A percentile compares a stretch with the other conserved stretches of the same genome.
phyloP scores from a whole-genome alignment of 176 grass and related monocot species.

The Neostapfia colusana region DNA sequence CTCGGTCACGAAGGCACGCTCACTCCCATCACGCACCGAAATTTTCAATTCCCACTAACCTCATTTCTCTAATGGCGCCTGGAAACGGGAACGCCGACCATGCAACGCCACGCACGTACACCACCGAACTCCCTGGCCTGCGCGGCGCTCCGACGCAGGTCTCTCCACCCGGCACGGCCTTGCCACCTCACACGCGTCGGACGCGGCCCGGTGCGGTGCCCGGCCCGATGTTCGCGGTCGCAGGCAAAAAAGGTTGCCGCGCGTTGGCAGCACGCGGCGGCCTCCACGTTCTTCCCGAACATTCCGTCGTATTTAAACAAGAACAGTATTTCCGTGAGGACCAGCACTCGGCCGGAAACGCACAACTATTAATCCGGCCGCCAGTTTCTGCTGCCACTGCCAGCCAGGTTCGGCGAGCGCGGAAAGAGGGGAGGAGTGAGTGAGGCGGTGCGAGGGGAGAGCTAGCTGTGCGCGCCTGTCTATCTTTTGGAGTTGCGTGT shows the following conservation, averaged over 20 bases:
- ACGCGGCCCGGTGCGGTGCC: background rate
- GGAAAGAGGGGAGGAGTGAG: background rate
- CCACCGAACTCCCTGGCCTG: background rate
- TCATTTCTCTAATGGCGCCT: slow-evolving; percentile 15
- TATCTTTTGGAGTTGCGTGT: background rate
- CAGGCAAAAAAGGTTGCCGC: slow-evolving; percentile 36
- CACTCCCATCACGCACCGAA: background rate
- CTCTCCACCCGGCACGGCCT: no score
- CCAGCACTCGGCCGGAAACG: background rate
- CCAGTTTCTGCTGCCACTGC: background rate
- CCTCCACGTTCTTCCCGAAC: slow-evolving; percentile 55
- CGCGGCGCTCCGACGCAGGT: background rate
- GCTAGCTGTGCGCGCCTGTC: background rate
- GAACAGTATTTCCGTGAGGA: background rate
- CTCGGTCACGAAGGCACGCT: slow-evolving; percentile 6
- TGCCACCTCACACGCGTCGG: no score
- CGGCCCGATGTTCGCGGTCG: background rate
- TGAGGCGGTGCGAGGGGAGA: background rate
- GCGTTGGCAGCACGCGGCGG: slow-evolving; percentile 16
- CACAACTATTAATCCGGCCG: slow-evolving; percentile 2
- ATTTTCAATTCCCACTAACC: background rate
- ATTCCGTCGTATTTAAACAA: slow-evolving; percentile 24
- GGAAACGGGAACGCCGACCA: background rate
- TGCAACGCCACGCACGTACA: slow-evolving; percentile 36
- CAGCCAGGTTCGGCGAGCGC: background rate